Base-by-base conservation (phyloP, 768 basidiomycete species). In the Russula earlei region DNA sequence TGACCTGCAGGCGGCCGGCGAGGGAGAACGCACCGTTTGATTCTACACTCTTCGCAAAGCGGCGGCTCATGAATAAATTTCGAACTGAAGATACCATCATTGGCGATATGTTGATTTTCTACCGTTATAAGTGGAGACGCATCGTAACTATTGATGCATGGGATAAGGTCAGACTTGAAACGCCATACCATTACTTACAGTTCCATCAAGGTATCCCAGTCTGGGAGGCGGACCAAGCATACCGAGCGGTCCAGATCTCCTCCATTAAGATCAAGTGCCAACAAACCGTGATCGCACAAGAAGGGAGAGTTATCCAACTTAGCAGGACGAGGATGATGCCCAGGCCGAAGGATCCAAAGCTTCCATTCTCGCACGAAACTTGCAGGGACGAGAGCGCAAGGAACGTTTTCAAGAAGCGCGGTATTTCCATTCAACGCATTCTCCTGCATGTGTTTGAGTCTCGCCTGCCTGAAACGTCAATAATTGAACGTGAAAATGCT, bases 281-380 rank as follows among this genome's bases (percentile, higher is more conserved):
- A 75, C 58, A 74, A 67, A 5, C 72, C 72, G 67, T 92, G 91
- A 55, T 78, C 70, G 68, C 91, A 92, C 47, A 89, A 62, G 64
- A 87, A 83, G 9, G 66, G 63, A 12, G 74, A 70, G 61, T 83
- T 90, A 66, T 88, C 81, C 34, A 91, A 65, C 5, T 49, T 55
- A n/a, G 76, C 75, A 0, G 90, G 89, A 29, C 87, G 79, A 29
- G 71, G 59, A 48, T 71, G 64, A 55, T 79, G 78, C 7, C 73
- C 68, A 15, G 85, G 85, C 50, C 75, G 76, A 51, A 71, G 70
- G 7, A 83, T 64, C 91, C 91, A 92, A 54, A 75, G 74, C 52
- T 74, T 74, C 91, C 91, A 93, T 37, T 71, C 63, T 24, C 76
- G 80, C 47, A 84, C 68, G 65, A 91, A 93, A 2, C 71, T 72